phyloP scores from a whole-genome alignment of 2,329 filamentous ascomycete species.

The Shiraia sp. region DNA sequence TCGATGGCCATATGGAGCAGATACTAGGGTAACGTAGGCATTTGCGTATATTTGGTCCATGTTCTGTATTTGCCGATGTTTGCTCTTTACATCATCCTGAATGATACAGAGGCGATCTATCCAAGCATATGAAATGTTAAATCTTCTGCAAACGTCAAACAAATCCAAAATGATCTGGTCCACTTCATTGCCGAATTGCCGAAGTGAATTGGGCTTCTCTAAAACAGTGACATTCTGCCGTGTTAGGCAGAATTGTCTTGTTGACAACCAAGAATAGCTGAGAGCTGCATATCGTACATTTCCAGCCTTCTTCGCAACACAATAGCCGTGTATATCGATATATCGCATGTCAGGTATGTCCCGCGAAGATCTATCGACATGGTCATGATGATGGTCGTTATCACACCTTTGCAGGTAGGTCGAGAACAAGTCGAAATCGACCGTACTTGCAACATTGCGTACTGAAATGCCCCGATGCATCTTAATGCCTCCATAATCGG shows the following conservation, averaged over 20 bases:
- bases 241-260: background rate
- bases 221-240: background rate
- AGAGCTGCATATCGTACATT: background rate
- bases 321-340: background rate
- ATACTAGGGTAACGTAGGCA: slow-evolving; percentile 4
- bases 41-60: slow-evolving; percentile 13
- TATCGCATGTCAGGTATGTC: background rate
- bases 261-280: background rate
- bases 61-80: slow-evolving; percentile 1
- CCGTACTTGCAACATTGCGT: background rate
- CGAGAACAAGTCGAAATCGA: background rate
- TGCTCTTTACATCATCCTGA: slow-evolving; percentile 14
- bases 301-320: background rate
- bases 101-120: slow-evolving; percentile 26
- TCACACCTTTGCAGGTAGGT: background rate
- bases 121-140: slow-evolving; percentile 18
- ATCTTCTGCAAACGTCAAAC: background rate
- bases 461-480: background rate
- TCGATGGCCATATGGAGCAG: background rate
- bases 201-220: background rate
- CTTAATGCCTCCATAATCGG: too few species aligned
- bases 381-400: background rate
- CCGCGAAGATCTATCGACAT: background rate
- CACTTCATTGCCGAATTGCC: background rate
- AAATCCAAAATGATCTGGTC: background rate